A percentile compares a stretch with the other conserved stretches of the same genome.
These are phyloP conservation scores for Serpula lacrymans DNA, from an alignment of 768 basidiomycete species.

Conservation along the genomic window DNA sequence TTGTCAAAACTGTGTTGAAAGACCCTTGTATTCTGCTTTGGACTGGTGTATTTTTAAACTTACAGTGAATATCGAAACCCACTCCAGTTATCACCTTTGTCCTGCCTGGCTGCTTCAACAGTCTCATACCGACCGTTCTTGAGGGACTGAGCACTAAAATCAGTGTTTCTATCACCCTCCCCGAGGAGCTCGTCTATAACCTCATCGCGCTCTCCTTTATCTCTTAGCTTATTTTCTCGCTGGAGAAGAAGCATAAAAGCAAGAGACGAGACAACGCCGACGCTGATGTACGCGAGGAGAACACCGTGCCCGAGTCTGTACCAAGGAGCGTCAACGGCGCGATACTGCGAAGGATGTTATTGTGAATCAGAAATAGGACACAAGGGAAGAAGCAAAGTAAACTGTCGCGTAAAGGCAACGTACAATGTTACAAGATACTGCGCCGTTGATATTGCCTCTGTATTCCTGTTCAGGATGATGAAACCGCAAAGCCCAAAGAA, in stretches of 20 bases:
- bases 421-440: conserved; percentile 64
- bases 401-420: conserved; percentile 22
- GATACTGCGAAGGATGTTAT: conserved; percentile 45
- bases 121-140: conserved; percentile 53
- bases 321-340: conserved; percentile 60
- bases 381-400: background rate
- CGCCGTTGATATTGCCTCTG: conserved; percentile 66
- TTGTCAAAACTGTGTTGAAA: conserved; percentile 1
- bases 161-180: conserved; percentile 18
- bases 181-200: conserved; percentile 49
- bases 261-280: conserved; percentile 55
- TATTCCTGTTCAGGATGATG: conserved; percentile 15
- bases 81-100: conserved; percentile 66
- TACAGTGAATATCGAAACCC: conserved; percentile 59
- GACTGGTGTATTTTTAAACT: conserved; percentile 11
- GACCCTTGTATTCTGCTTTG: background rate
- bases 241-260: conserved; percentile 46
- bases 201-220: conserved; percentile 68
- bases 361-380: conserved; percentile 2
- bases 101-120: conserved; percentile 49
- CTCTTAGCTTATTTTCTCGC: conserved; percentile 58
- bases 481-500: background rate
- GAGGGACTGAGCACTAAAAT: conserved; percentile 20
- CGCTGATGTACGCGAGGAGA: conserved; percentile 63
- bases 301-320: conserved; percentile 68